A percentile compares a stretch with the other conserved stretches of the same genome.
Evolutionary conservation across 768 basidiomycete genomes (phyloP).

Genomic region (Macrolepiota dolichaula): DNA sequence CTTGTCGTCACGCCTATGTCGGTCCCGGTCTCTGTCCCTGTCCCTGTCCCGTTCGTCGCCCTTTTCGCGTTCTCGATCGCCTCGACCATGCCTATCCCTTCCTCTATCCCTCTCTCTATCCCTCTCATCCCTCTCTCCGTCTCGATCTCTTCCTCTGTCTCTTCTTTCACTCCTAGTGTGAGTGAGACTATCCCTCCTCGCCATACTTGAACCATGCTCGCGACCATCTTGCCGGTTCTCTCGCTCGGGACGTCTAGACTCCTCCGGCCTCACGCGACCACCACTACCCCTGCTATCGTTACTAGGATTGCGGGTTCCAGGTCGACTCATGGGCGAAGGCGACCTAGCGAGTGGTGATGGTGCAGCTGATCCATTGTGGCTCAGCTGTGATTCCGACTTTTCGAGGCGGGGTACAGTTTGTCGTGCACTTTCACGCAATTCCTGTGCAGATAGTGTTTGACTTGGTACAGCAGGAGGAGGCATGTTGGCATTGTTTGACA

Average conservation of each 20-base stretch:
- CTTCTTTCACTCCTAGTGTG: conserved; percentile 49
- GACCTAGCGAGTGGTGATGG: conserved; percentile 65
- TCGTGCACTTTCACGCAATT: conserved; percentile 76
- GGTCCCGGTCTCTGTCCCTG: conserved; percentile 51
- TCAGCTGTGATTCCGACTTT: conserved; percentile 43
- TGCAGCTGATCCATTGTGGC: conserved; percentile 47
- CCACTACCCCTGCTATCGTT: conserved; percentile 71
- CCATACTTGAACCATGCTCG: conserved; percentile 32
- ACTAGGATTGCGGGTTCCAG: conserved; percentile 69
- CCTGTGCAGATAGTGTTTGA: conserved; percentile 75
- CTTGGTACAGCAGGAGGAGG: conserved; percentile 78
- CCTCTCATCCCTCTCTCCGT: conserved; percentile 33
- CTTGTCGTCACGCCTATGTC: conserved; percentile 58
- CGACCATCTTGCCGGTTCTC: conserved; percentile 46
- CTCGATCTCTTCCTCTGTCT: conserved; percentile 37
- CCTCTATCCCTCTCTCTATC: conserved; percentile 36
- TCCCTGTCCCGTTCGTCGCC: conserved; percentile 59
- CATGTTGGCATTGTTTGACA: conserved; percentile 51
- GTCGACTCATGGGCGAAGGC: conserved; percentile 60
- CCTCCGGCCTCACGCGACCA: conserved; percentile 57
- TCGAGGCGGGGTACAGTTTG: conserved; percentile 52
- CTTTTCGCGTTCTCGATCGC: conserved; percentile 46
- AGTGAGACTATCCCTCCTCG: conserved; percentile 49
- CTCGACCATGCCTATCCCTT: conserved; percentile 43
- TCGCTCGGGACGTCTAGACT: conserved; percentile 46